Conservation (phyloP, 2,329 filamentous ascomycete genomes). For the Alternaria incomplexa region DNA sequence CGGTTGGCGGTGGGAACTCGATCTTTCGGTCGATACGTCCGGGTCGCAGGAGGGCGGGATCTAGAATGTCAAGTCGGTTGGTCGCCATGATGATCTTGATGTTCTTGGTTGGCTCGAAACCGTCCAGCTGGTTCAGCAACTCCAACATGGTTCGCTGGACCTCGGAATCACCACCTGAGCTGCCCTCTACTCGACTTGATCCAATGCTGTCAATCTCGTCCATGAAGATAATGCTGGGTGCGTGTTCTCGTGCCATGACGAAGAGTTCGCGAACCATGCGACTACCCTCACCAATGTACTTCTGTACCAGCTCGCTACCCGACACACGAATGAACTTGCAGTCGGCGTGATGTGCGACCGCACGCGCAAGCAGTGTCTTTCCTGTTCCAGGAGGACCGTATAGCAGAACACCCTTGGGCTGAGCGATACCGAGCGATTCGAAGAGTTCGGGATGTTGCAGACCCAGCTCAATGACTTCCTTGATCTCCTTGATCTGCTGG, state of each 20-base stretch:
- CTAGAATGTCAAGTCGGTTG: constrained; percentile 95
- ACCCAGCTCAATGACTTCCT: constrained; percentile 98
- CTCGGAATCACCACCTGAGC: constrained; percentile 93
- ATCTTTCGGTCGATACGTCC: constrained; percentile 98
- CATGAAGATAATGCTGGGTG: constrained; percentile 99
- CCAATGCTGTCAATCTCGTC: constrained; percentile 99
- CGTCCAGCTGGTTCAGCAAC: constrained; percentile 95
- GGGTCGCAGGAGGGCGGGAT: constrained; percentile 92
- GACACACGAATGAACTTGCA: constrained; percentile 99
- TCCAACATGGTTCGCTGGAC: constrained; percentile 99
- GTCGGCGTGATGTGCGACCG: constrained; percentile 96
- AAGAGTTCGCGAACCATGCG: constrained; percentile 99
- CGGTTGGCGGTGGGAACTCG: constrained; percentile 95
- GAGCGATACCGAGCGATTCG: constrained; percentile 97
- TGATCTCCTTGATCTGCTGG: constrained; percentile 99
- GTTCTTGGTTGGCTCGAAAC: constrained; percentile 98
- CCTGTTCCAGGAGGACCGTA: constrained; percentile 97
- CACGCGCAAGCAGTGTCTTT: constrained; percentile 93
- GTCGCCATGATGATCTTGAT: constrained; percentile 99
- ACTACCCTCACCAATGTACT: constrained; percentile 98
- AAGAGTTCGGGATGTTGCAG: constrained; percentile 98
- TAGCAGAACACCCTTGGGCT: constrained; percentile 95
- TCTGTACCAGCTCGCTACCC: constrained; percentile 95
- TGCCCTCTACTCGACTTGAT: constrained; percentile 94
- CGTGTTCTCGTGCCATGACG: constrained; percentile 98